A percentile compares a stretch with the other conserved stretches of the same genome.
Conservation (phyloP, 371 early-diverging fungal genomes). For the Apophysomyces trapeziformis region DNA sequence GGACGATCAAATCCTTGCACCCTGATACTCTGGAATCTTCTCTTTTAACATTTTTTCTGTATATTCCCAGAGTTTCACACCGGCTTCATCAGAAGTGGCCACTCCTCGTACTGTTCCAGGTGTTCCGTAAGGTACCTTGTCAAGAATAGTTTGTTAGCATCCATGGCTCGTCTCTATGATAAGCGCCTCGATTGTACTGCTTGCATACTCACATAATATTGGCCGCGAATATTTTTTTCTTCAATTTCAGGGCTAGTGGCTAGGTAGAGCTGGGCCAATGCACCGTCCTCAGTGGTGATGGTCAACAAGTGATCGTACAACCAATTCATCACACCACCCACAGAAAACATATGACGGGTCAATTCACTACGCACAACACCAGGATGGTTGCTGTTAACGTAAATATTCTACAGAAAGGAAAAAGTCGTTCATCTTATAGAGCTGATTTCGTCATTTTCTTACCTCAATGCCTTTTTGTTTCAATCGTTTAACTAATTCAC, state of each 20-base stretch:
- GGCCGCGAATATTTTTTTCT: constrained; percentile 50
- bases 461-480: constrained; percentile 37
- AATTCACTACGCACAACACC: constrained; percentile 66
- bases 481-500: constrained; percentile 43
- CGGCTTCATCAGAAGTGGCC: constrained; percentile 26
- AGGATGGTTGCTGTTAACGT: constrained; percentile 72
- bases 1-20: constrained; percentile 29
- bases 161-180: neutral
- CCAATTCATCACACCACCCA: neutral
- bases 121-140: constrained; percentile 24
- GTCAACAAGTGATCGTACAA: constrained; percentile 3
- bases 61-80: constrained; percentile 40
- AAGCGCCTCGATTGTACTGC: constrained; percentile 9
- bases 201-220: constrained; percentile 49
- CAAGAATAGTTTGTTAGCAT: too few species aligned
- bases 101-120: constrained; percentile 15
- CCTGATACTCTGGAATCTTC: constrained; percentile 38
- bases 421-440: neutral
- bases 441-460: neutral
- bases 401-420: constrained; percentile 40
- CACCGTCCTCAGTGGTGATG: constrained; percentile 53
- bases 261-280: constrained; percentile 65
- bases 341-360: constrained; percentile 32
- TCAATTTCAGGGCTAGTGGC: constrained; percentile 71
- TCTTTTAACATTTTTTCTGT: constrained; percentile 43